These are phyloP conservation scores for Lactifluus piperatus DNA, from an alignment of 768 basidiomycete species.

Conservation along the genomic window DNA sequence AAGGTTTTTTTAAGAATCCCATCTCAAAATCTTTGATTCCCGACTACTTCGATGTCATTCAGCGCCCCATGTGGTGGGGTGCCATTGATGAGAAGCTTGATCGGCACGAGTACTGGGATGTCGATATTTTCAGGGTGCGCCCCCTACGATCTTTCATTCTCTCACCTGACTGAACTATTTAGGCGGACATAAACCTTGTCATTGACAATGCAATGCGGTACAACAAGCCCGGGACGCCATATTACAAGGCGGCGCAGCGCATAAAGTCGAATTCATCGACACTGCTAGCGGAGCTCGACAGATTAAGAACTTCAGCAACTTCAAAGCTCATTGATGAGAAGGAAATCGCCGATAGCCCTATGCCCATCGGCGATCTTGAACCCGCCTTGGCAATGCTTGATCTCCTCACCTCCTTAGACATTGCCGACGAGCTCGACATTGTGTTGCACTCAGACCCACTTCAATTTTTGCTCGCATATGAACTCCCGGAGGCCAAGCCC, in stretches of 20 bases:
- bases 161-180: not conserved
- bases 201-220: conserved; percentile 80
- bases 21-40: conserved; percentile 73
- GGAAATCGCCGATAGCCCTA: not conserved
- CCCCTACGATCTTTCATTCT: not conserved
- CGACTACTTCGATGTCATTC: conserved; percentile 85
- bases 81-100: conserved; percentile 78
- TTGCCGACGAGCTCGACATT: conserved; percentile 47
- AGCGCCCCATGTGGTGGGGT: conserved; percentile 83
- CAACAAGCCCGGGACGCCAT: conserved; percentile 65
- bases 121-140: conserved; percentile 59
- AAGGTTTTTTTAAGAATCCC: conserved; percentile 72
- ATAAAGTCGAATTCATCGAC: conserved; percentile 41
- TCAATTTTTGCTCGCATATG: conserved; percentile 57
- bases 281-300: conserved; percentile 37
- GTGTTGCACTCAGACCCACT: conserved; percentile 51
- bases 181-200: conserved; percentile 82
- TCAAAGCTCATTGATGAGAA: not conserved
- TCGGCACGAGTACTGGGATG: conserved; percentile 71
- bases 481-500: conserved; percentile 53
- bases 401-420: conserved; percentile 46
- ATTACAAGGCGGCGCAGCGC: conserved; percentile 59
- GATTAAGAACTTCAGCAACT: conserved; percentile 20
- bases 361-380: conserved; percentile 61
- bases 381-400: conserved; percentile 50